Percentiles rank a stretch among this genome's conserved stretches.
Evolutionary conservation across 768 basidiomycete genomes (phyloP).

Genomic region (Hortiboletus flavorubellus): DNA sequence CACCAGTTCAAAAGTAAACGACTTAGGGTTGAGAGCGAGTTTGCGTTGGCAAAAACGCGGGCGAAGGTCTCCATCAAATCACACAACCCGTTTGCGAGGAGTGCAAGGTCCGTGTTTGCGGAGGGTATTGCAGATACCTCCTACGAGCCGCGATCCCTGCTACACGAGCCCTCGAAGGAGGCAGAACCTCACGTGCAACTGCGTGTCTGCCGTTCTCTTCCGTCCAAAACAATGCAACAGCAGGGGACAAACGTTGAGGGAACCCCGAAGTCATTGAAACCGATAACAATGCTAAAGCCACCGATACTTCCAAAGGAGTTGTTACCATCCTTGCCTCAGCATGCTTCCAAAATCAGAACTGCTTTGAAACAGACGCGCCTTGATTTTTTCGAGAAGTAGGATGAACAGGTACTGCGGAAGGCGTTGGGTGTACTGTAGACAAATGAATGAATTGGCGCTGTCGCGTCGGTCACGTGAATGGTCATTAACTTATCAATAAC

Average conservation of each 20-base stretch:
- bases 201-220: conserved; percentile 11
- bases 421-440: neutral
- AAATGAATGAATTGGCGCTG: neutral
- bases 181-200: neutral
- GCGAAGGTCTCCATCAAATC: neutral
- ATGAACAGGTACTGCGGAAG: neutral
- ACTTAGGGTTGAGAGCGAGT: conserved; percentile 21
- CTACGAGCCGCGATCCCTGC: neutral
- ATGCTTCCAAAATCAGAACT: conserved; percentile 2
- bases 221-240: neutral
- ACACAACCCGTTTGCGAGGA: conserved; percentile 24
- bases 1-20: conserved; percentile 21
- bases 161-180: neutral
- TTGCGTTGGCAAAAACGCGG: conserved; percentile 13
- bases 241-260: neutral
- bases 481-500: neutral
- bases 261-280: conserved; percentile 21
- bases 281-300: conserved; percentile 29
- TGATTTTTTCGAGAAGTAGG: conserved; percentile 11
- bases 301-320: conserved; percentile 29
- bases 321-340: conserved; percentile 8
- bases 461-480: conserved; percentile 14
- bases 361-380: conserved; percentile 21
- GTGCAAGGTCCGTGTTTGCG: conserved; percentile 18
- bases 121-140: neutral